A percentile compares a stretch with the other conserved stretches of the same genome.
Evolutionary conservation across 1,139 yeast species (phyloP).

Genomic region (Sugiyamaella grinbergsii): DNA sequence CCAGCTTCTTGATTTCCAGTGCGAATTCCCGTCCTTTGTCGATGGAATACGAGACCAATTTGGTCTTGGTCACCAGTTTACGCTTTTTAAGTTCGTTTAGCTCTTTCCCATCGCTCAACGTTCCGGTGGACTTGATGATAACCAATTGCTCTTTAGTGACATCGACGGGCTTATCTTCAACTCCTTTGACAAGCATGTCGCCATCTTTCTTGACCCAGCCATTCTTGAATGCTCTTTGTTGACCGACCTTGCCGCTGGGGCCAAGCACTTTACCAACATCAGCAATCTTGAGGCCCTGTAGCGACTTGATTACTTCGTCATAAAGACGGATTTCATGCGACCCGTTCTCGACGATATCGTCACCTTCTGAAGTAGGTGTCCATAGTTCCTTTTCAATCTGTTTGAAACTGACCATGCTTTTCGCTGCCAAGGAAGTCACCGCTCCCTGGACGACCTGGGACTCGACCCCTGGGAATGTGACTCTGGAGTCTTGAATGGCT

Average conservation of each 20-base stretch:
- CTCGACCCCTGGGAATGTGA: slow-evolving; percentile 54
- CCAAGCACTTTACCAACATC: slow-evolving; percentile 83
- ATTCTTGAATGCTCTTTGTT: slow-evolving; percentile 97
- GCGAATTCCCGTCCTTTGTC: slow-evolving; percentile 84
- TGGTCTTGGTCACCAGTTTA: slow-evolving; percentile 73
- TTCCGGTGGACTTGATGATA: slow-evolving; percentile 60
- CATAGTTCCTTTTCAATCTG: slow-evolving; percentile 77
- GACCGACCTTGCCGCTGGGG: slow-evolving; percentile 84
- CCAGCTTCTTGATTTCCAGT: slow-evolving; percentile 73
- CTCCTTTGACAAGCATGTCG: slow-evolving; percentile 65
- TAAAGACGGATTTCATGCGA: slow-evolving; percentile 88
- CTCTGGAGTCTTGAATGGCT: slow-evolving; percentile 63
- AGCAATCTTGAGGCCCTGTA: slow-evolving; percentile 78
- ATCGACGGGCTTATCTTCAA: slow-evolving; percentile 58
- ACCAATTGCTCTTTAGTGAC: slow-evolving; percentile 65
- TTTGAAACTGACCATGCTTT: slow-evolving; percentile 73
- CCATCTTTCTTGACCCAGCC: slow-evolving; percentile 94
- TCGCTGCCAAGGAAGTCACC: slow-evolving; percentile 82
- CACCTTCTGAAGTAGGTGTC: slow-evolving; percentile 78
- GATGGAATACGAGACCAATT: slow-evolving; percentile 73
- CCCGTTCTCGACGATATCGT: slow-evolving; percentile 74
- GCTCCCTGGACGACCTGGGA: slow-evolving; percentile 69
- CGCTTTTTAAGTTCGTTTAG: slow-evolving; percentile 89
- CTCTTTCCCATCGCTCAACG: slow-evolving; percentile 62
- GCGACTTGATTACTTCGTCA: slow-evolving; percentile 68